Conservation (phyloP, 805 yeast species). For the Pichia paraexigua region DNA sequence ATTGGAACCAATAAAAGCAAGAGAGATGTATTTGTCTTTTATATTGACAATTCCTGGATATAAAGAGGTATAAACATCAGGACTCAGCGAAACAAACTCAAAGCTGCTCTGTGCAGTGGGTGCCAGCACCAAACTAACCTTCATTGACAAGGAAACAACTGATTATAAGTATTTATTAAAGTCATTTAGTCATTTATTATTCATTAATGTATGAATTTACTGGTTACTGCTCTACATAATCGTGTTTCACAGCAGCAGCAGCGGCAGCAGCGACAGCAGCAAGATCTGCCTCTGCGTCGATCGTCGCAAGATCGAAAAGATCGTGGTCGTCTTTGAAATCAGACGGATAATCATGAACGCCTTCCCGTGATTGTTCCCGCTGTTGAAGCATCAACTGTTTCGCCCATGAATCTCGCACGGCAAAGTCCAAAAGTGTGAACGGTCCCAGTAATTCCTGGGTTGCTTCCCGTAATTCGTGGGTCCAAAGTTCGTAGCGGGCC, state of each 20-base stretch:
- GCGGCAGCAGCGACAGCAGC: slow-evolving; percentile 30
- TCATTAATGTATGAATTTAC: too few relatives aligned
- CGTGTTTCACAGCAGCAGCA: slow-evolving; percentile 18
- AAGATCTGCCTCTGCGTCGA: slow-evolving; percentile 16
- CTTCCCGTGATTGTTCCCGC: background rate
- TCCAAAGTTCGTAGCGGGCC: slow-evolving; percentile 36
- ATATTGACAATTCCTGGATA: slow-evolving; percentile 9
- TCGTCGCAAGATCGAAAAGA: slow-evolving; percentile 9
- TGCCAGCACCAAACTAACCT: slow-evolving; percentile 15
- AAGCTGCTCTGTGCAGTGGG: slow-evolving; percentile 13
- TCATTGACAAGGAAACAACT: background rate
- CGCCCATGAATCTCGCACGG: slow-evolving; percentile 35
- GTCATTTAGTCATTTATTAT: too few relatives aligned
- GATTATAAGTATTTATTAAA: too few relatives aligned
- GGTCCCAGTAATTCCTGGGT: slow-evolving; percentile 37
- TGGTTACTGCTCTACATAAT: slow-evolving; percentile 1
- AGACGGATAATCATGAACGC: background rate
- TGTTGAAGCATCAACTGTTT: slow-evolving; percentile 12
- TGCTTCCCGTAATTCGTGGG: slow-evolving; percentile 34
- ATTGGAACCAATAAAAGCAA: slow-evolving; percentile 20
- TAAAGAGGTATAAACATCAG: slow-evolving; percentile 6
- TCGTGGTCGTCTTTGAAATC: slow-evolving; percentile 10
- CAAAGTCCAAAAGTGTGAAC: slow-evolving; percentile 36
- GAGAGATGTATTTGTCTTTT: slow-evolving; percentile 11
- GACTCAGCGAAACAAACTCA: slow-evolving; percentile 17